phyloP scores from a whole-genome alignment of 2,329 filamentous ascomycete species.

The Aureobasidium lini region DNA sequence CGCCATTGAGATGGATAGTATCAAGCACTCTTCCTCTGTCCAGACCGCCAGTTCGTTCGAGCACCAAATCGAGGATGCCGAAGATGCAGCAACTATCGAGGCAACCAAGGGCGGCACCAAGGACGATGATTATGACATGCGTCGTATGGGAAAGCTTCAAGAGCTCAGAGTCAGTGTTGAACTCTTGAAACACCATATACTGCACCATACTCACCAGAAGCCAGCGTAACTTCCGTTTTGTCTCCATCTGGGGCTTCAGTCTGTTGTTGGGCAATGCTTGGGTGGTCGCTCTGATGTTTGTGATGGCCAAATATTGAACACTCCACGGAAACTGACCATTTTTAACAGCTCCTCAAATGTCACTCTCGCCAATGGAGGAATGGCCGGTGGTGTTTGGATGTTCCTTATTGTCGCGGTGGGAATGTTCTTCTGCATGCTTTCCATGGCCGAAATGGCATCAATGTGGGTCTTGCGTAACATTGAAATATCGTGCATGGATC shows the following conservation, averaged over 20 bases:
- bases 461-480: conserved; percentile 18
- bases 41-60: conserved; percentile 11
- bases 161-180: conserved; percentile 15
- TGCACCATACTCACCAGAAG: background rate
- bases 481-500: background rate
- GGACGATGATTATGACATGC: conserved; percentile 20
- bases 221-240: conserved; percentile 14
- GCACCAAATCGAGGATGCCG: background rate
- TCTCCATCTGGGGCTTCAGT: conserved; percentile 13
- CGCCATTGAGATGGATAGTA: conserved; percentile 9
- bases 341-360: conserved; percentile 42
- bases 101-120: conserved; percentile 16
- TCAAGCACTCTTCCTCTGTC: conserved; percentile 15
- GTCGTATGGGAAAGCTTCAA: conserved; percentile 22
- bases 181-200: background rate
- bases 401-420: conserved; percentile 22
- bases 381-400: conserved; percentile 23
- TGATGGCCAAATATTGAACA: background rate
- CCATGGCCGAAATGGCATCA: conserved; percentile 27
- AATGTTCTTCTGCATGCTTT: conserved; percentile 20
- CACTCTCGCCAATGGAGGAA: conserved; percentile 31
- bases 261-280: conserved; percentile 9
- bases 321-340: conserved; percentile 42
- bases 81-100: conserved; percentile 8
- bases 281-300: conserved; percentile 12